phyloP scores from a whole-genome alignment of 768 basidiomycete genomes.

The Agaricus bisporus region DNA sequence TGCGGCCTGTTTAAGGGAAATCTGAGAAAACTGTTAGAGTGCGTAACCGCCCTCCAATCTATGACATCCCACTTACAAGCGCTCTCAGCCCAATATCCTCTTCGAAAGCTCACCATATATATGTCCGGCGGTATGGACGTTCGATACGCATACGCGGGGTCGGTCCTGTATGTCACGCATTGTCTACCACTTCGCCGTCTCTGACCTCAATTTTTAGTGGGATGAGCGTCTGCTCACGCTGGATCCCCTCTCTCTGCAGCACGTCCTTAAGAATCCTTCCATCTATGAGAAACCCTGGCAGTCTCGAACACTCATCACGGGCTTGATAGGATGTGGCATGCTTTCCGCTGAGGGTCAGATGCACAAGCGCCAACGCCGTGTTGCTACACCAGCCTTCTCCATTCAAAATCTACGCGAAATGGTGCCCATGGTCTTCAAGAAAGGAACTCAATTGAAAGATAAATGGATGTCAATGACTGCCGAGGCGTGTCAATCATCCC shows the following conservation, averaged over 20 bases:
- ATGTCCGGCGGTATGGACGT: constrained; percentile 57
- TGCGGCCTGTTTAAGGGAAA: constrained; percentile 44
- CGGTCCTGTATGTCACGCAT: constrained; percentile 51
- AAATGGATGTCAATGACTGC: constrained; percentile 50
- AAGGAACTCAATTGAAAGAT: constrained; percentile 55
- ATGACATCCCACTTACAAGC: not conserved
- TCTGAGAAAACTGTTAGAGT: constrained; percentile 54
- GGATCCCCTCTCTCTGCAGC: constrained; percentile 68
- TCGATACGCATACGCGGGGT: constrained; percentile 64
- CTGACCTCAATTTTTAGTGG: constrained; percentile 39
- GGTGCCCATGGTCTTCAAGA: constrained; percentile 65
- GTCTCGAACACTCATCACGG: constrained; percentile 66
- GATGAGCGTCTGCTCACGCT: constrained; percentile 75
- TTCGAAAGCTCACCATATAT: constrained; percentile 44
- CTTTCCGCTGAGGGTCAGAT: constrained; percentile 71
- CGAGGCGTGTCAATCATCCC: not conserved
- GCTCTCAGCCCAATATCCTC: constrained; percentile 47
- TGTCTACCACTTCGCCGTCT: not conserved
- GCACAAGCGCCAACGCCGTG: constrained; percentile 76
- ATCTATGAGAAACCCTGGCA: constrained; percentile 84
- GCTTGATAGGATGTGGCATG: constrained; percentile 80
- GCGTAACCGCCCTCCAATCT: constrained; percentile 15
- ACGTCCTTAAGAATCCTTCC: constrained; percentile 67
- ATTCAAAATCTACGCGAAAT: constrained; percentile 70
- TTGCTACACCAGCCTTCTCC: constrained; percentile 75